A percentile compares a stretch with the other conserved stretches of the same genome.
phyloP scores from a whole-genome alignment of 192 early-diverging fungal species.

The Dispira parvispora region DNA sequence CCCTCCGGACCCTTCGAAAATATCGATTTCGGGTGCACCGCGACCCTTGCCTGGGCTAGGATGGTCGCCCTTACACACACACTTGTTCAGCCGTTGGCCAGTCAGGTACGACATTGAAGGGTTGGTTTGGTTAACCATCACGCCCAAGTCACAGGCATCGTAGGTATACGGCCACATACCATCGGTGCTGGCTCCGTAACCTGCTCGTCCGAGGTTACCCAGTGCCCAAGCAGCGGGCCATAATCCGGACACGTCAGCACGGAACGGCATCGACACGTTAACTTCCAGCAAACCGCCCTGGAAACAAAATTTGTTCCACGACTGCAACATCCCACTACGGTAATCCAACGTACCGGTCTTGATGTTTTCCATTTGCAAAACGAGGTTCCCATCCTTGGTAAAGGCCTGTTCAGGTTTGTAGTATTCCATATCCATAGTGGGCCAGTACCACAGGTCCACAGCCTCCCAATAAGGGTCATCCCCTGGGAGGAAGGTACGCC shows the following conservation, averaged over 20 bases:
- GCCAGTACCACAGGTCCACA: conserved; percentile 35
- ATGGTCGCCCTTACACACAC: conserved; percentile 32
- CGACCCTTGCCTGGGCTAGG: conserved; percentile 32
- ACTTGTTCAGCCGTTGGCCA: conserved; percentile 34
- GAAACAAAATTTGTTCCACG: conserved; percentile 48
- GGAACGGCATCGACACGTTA: conserved; percentile 33
- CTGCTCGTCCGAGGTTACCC: conserved; percentile 39
- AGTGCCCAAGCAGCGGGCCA: conserved; percentile 41
- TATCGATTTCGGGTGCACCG: conserved; percentile 37
- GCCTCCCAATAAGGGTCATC: conserved; percentile 37
- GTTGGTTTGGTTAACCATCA: conserved; percentile 35
- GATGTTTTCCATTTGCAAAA: conserved; percentile 22
- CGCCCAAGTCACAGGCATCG: conserved; percentile 32
- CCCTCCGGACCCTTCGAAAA: conserved; percentile 29
- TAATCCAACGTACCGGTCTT: conserved; percentile 16
- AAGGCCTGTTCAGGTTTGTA: conserved; percentile 31
- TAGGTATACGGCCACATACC: conserved; percentile 37
- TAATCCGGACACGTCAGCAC: conserved; percentile 25
- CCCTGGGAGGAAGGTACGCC: conserved; percentile 31
- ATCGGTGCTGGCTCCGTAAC: conserved; percentile 36
- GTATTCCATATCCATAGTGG: conserved; percentile 31
- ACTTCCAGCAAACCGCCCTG: conserved; percentile 41
- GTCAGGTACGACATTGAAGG: conserved; percentile 31
- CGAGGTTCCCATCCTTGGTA: conserved; percentile 30
- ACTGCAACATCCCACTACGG: conserved; percentile 41